phyloP scores from a whole-genome alignment of 1,284 basidiomycete species.

The Kwoniella shivajii region DNA sequence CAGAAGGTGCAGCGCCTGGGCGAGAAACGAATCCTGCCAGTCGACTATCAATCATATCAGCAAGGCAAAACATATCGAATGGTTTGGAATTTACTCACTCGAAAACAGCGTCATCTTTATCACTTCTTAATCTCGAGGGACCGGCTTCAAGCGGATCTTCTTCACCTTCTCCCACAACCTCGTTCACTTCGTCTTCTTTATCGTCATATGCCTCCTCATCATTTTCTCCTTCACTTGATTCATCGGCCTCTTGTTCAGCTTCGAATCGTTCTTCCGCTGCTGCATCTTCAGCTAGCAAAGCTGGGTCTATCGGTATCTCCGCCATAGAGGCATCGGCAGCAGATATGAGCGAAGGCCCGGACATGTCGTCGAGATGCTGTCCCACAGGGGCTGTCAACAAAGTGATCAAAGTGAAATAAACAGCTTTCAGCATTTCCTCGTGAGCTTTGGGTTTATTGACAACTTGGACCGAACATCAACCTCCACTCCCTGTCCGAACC shows the following conservation, averaged over 20 bases:
- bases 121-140: conserved; percentile 4
- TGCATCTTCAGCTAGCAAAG: conserved; percentile 14
- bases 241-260: conserved; percentile 2
- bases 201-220: conserved; percentile 24
- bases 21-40: conserved; percentile 38
- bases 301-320: conserved; percentile 24
- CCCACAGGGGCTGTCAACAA: too few relatives aligned
- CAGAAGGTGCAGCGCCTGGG: conserved; percentile 10
- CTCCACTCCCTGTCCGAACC: conserved; percentile 1
- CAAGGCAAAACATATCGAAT: not conserved
- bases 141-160: conserved; percentile 7
- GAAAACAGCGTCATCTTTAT: conserved; percentile 34
- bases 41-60: conserved; percentile 21
- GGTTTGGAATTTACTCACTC: conserved; percentile 21
- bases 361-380: not conserved
- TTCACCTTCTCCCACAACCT: conserved; percentile 12
- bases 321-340: not conserved
- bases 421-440: too few relatives aligned
- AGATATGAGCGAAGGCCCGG: not conserved
- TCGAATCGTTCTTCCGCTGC: conserved; percentile 7
- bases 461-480: not conserved
- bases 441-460: conserved; percentile 11
- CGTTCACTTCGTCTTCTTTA: conserved; percentile 24
- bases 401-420: too few relatives aligned
- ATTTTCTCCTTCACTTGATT: conserved; percentile 11